Evolutionary conservation across 768 basidiomycete species (phyloP).

Genomic region (Exidia glandulosa): DNA sequence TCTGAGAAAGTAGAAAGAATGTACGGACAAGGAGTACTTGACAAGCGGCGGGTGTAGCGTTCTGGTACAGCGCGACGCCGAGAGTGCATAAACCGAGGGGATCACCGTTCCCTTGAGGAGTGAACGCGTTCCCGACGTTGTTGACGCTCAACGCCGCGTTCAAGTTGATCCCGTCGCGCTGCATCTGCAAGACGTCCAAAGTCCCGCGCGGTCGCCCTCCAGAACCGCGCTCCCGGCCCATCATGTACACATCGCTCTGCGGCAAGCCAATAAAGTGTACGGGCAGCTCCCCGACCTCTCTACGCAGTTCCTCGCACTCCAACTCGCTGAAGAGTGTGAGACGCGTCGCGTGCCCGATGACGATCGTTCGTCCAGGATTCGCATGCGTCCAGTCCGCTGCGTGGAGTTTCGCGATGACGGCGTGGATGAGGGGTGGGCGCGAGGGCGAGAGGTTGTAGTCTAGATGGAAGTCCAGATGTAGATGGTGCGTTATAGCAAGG

Average conservation of each 20-base stretch:
- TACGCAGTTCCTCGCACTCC: constrained; percentile 34
- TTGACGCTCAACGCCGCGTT: constrained; percentile 49
- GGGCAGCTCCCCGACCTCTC: constrained; percentile 31
- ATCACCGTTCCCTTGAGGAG: constrained; percentile 54
- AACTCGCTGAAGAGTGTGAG: constrained; percentile 36
- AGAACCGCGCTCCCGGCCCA: constrained; percentile 35
- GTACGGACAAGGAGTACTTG: constrained; percentile 35
- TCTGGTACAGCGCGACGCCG: constrained; percentile 49
- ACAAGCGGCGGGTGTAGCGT: constrained; percentile 37
- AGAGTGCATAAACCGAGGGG: constrained; percentile 49
- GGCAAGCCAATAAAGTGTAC: constrained; percentile 47
- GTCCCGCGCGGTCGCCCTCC: constrained; percentile 33
- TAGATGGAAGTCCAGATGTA: constrained; percentile 54
- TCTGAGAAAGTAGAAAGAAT: constrained; percentile 4
- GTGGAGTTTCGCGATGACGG: constrained; percentile 35
- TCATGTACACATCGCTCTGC: constrained; percentile 60
- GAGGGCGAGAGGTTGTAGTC: constrained; percentile 51
- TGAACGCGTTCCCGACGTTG: constrained; percentile 59
- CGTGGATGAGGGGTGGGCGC: constrained; percentile 41
- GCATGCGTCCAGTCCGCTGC: constrained; percentile 16
- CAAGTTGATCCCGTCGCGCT: constrained; percentile 33
- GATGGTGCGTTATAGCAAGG: constrained; percentile 26
- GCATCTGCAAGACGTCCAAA: constrained; percentile 36
- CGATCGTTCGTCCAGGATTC: constrained; percentile 29
- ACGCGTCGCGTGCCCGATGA: constrained; percentile 52